phyloP scores from a whole-genome alignment of 2,329 filamentous ascomycete genomes.

The Arachnopeziza araneosa region DNA sequence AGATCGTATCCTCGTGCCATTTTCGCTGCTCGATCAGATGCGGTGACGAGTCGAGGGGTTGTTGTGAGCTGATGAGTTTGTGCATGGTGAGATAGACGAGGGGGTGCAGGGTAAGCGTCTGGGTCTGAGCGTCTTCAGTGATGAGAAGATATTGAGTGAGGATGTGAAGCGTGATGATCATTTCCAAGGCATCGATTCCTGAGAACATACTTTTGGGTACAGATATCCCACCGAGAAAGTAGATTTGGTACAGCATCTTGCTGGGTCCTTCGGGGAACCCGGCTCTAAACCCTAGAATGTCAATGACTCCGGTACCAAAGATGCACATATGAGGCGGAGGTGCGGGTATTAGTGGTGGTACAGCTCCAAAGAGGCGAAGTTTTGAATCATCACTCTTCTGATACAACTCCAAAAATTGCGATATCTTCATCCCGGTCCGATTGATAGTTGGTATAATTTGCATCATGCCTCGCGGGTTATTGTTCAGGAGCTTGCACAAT shows the following conservation, averaged over 20 bases:
- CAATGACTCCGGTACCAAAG: constrained; percentile 19
- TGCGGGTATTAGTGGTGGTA: constrained; percentile 13
- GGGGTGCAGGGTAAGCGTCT: constrained; percentile 19
- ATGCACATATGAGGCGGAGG: constrained; percentile 15
- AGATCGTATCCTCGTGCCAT: constrained; percentile 21
- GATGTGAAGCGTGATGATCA: constrained; percentile 20
- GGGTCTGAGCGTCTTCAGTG: constrained; percentile 10
- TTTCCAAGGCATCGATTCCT: constrained; percentile 19
- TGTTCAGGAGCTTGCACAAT: constrained; percentile 14
- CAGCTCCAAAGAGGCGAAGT: constrained; percentile 18
- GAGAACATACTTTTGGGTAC: constrained; percentile 20
- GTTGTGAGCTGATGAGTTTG: constrained; percentile 10
- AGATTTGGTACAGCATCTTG: constrained; percentile 18
- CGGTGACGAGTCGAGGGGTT: constrained; percentile 8
- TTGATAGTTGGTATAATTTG: constrained; percentile 22
- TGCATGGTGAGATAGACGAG: constrained; percentile 20
- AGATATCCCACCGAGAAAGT: constrained; percentile 18
- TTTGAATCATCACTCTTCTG: constrained; percentile 18
- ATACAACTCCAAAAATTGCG: constrained; percentile 22
- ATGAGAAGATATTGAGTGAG: constrained; percentile 20
- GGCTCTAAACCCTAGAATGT: constrained; percentile 17
- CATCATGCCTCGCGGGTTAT: constrained; percentile 20
- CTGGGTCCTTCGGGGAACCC: constrained; percentile 5
- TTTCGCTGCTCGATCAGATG: constrained; percentile 16
- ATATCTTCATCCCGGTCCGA: constrained; percentile 19